Percentiles rank a stretch among this genome's conserved stretches.
These are phyloP conservation scores for Carnegiea gigantea DNA, from an alignment of 179 eudicot genomes.

Conservation along the genomic window DNA sequence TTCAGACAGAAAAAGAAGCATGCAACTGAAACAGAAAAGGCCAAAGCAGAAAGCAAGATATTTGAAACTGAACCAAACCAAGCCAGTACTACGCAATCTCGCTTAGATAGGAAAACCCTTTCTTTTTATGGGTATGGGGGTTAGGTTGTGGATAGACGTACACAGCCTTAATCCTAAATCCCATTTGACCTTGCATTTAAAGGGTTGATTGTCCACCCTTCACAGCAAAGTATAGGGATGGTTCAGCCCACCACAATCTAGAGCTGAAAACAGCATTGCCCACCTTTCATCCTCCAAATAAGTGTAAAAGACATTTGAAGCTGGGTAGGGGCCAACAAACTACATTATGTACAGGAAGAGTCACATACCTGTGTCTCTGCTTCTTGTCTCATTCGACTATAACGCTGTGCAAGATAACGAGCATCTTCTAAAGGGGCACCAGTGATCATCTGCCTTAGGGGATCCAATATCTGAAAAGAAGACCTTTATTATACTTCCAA, in stretches of 20 bases:
- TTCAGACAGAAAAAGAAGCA: neutral
- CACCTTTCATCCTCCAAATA: neutral
- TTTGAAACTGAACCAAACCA: neutral
- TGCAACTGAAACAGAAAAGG: neutral
- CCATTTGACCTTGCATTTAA: neutral
- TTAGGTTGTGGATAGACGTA: neutral
- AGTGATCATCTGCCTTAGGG: constrained; percentile 70
- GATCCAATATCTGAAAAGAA: constrained; percentile 67
- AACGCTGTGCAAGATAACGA: constrained; percentile 96
- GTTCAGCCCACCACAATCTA: neutral
- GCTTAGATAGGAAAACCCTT: neutral
- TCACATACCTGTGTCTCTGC: constrained; percentile 81
- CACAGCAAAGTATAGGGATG: neutral
- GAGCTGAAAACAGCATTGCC: neutral
- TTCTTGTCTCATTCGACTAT: constrained; percentile 97
- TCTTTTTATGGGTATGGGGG: neutral
- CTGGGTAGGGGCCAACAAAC: neutral
- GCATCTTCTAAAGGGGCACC: constrained; percentile 96
- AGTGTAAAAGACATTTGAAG: neutral
- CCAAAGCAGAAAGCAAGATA: neutral
- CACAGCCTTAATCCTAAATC: neutral
- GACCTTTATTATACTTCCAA: neutral
- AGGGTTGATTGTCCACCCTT: neutral
- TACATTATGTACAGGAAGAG: constrained; percentile 12
- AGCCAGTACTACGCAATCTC: neutral